phyloP scores from a whole-genome alignment of 306 rosid genomes.

The Oemleria cerasiformis region DNA sequence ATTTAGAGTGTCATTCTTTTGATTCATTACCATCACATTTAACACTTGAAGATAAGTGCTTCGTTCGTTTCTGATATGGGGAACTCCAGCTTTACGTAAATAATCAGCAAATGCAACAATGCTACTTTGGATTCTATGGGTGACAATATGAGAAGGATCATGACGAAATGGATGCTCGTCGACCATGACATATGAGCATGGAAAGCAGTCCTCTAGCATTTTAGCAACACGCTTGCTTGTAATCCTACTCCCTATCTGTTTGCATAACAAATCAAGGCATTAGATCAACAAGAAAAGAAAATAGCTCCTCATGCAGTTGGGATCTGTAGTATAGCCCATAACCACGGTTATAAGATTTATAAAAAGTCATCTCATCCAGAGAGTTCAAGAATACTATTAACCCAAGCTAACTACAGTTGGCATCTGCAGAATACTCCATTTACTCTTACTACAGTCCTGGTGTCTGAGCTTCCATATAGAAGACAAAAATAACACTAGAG shows the following conservation, averaged over 20 bases:
- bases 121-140: conserved; percentile 73
- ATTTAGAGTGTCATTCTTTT: conserved; percentile 15
- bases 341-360: neutral
- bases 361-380: neutral
- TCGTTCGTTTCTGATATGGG: conserved; percentile 49
- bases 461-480: neutral
- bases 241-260: conserved; percentile 88
- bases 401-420: too few relatives aligned
- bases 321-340: conserved; percentile 3
- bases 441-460: neutral
- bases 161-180: conserved; percentile 84
- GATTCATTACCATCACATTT: conserved; percentile 66
- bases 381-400: neutral
- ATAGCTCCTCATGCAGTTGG: conserved; percentile 14
- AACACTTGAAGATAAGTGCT: conserved; percentile 47
- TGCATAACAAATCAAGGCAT: conserved; percentile 19
- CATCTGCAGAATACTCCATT: neutral
- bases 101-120: conserved; percentile 57
- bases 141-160: conserved; percentile 87
- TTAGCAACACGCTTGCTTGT: conserved; percentile 84
- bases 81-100: conserved; percentile 47
- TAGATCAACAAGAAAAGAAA: neutral
- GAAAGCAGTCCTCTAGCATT: conserved; percentile 70
- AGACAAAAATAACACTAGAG: neutral
- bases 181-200: conserved; percentile 78